Percentiles rank a stretch among this genome's conserved stretches.
phyloP scores from a whole-genome alignment of 805 yeast genomes.

The Kuraishia ogatae region DNA sequence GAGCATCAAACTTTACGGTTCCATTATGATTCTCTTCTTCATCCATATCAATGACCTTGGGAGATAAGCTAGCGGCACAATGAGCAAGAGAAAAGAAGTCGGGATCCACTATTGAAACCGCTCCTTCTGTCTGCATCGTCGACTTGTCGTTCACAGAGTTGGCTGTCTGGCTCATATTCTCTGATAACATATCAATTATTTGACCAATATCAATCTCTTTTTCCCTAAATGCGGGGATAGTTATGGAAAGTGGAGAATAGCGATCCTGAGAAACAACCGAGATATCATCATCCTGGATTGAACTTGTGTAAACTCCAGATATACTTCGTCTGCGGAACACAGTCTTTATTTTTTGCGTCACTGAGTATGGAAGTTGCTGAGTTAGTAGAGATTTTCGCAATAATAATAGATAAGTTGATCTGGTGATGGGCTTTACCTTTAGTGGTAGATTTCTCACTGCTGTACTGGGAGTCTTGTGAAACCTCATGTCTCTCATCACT shows the following conservation, averaged over 20 bases:
- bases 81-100: background rate
- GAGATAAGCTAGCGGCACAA: background rate
- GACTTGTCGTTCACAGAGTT: background rate
- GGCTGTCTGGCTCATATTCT: background rate
- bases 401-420: too few relatives aligned
- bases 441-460: background rate
- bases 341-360: background rate
- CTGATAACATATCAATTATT: background rate
- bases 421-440: background rate
- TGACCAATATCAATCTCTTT: background rate
- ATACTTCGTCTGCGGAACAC: background rate
- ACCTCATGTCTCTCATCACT: background rate
- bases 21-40: conserved; percentile 3
- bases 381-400: background rate
- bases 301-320: background rate
- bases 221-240: background rate
- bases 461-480: background rate
- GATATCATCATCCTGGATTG: background rate
- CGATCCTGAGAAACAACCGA: background rate
- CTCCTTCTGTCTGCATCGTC: background rate
- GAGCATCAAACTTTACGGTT: conserved; percentile 13
- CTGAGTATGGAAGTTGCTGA: background rate
- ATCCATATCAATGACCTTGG: background rate
- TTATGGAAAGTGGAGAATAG: background rate
- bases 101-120: background rate